A percentile compares a stretch with the other conserved stretches of the same genome.
Evolutionary conservation across 2,329 filamentous ascomycete genomes (phyloP).

Genomic region (Westerdykella sp.): DNA sequence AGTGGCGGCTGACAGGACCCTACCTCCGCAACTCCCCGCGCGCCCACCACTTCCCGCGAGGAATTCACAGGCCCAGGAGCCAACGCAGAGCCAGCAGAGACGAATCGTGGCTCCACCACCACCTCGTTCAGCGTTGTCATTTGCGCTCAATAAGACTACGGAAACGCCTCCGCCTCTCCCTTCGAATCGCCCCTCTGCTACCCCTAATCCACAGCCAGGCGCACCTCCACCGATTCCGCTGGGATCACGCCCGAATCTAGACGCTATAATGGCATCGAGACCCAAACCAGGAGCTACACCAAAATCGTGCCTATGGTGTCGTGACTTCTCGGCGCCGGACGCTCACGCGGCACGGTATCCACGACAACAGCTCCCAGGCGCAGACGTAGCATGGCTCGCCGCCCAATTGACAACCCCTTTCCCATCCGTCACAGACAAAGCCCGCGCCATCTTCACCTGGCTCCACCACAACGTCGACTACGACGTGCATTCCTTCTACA

Average conservation of each 20-base stretch:
- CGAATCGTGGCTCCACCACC: constrained; percentile 28
- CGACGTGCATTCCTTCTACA: constrained; percentile 74
- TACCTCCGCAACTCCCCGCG: constrained; percentile 25
- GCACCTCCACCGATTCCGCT: constrained; percentile 49
- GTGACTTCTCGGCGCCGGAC: constrained; percentile 82
- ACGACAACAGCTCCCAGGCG: constrained; percentile 62
- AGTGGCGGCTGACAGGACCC: constrained; percentile 14
- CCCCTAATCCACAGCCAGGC: constrained; percentile 8
- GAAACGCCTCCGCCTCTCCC: constrained; percentile 28
- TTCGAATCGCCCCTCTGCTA: constrained; percentile 14
- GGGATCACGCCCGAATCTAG: constrained; percentile 53
- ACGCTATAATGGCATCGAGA: constrained; percentile 46
- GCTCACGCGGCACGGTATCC: constrained; percentile 71
- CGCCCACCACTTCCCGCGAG: constrained; percentile 22
- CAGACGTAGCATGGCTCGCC: constrained; percentile 66
- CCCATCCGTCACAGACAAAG: constrained; percentile 78
- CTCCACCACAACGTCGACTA: constrained; percentile 90
- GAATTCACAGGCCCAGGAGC: constrained; percentile 9
- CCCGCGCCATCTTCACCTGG: constrained; percentile 89
- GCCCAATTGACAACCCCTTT: constrained; percentile 73
- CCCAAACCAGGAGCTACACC: constrained; percentile 22
- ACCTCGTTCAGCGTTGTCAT: constrained; percentile 43
- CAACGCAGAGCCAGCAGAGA: constrained; percentile 23
- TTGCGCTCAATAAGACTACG: constrained; percentile 40
- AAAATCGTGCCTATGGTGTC: constrained; percentile 65